These are phyloP conservation scores for Dictyostelium firmibasis DNA, from an alignment of 78 protist genomes.

Conservation along the genomic window DNA sequence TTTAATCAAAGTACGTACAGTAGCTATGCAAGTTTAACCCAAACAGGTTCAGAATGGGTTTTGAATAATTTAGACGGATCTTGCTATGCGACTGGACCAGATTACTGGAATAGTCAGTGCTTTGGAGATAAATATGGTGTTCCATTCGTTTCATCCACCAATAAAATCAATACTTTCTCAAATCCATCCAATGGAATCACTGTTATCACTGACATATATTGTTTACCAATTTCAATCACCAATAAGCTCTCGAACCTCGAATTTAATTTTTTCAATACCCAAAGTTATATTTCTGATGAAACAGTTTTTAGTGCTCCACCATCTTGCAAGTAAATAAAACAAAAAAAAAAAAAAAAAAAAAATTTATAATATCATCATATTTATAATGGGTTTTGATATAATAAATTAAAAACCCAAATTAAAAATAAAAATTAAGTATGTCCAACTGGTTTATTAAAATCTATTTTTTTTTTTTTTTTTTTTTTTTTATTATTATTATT, in stretches of 20 bases:
- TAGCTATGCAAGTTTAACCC: background rate
- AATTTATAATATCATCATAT: too few species aligned
- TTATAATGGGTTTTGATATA: too few species aligned
- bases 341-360: too few species aligned
- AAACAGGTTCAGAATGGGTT: constrained; percentile 50
- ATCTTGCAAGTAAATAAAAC: background rate
- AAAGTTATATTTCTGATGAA: background rate
- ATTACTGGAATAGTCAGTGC: constrained; percentile 36
- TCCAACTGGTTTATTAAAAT: too few species aligned
- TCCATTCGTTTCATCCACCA: background rate
- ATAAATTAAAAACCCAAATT: too few species aligned
- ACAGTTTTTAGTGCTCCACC: background rate
- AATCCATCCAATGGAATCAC: background rate
- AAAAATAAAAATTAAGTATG: too few species aligned
- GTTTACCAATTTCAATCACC: background rate
- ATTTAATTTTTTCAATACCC: background rate
- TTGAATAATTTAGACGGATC: background rate
- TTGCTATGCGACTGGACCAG: constrained; percentile 50
- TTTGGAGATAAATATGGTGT: constrained; percentile 4
- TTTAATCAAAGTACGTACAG: constrained; percentile 42
- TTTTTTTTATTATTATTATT: background rate
- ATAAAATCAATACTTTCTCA: background rate
- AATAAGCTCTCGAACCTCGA: background rate
- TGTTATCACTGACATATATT: background rate
- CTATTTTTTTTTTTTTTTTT: too few species aligned